A percentile compares a stretch with the other conserved stretches of the same genome.
These are phyloP conservation scores for Sherardia arvensis DNA, from an alignment of 257 asterid genomes.

Conservation along the genomic window DNA sequence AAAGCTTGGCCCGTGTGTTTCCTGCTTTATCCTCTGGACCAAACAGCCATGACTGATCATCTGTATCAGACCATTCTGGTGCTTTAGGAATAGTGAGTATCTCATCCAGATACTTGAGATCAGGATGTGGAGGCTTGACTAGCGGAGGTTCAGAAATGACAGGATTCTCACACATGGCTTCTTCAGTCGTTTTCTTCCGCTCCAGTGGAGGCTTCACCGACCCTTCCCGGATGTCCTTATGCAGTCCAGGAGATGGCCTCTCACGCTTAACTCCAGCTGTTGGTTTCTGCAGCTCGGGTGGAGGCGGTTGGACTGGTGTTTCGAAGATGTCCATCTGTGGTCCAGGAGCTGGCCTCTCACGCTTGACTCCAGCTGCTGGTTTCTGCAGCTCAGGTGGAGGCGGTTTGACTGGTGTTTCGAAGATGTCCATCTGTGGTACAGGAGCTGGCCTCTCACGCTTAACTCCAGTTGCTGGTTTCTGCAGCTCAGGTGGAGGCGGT, in stretches of 20 bases:
- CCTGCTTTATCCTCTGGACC: conserved; percentile 11
- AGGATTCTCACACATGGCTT: background rate
- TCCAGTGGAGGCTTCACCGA: background rate
- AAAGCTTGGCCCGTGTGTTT: conserved; percentile 23
- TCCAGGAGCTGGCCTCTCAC: background rate
- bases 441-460: background rate
- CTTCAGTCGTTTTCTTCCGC: background rate
- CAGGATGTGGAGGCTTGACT: conserved; percentile 44
- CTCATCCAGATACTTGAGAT: conserved; percentile 30
- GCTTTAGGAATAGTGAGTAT: conserved; percentile 38
- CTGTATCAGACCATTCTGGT: conserved; percentile 29
- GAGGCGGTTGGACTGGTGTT: background rate
- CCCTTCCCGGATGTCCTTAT: too few species aligned
- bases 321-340: too few species aligned
- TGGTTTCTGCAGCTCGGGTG: background rate
- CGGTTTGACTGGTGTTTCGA: background rate
- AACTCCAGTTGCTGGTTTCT: background rate
- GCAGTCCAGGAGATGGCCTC: background rate
- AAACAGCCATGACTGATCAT: conserved; percentile 48
- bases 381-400: background rate
- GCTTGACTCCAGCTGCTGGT: background rate
- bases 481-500: background rate
- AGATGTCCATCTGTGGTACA: too few species aligned
- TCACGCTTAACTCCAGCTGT: background rate
- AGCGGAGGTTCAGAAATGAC: conserved; percentile 9